Evolutionary conservation across 495 filamentous ascomycete species (phyloP), one percentile per base, ranked within the genome.

Genomic region (Podospora pseudocomata): DNA sequence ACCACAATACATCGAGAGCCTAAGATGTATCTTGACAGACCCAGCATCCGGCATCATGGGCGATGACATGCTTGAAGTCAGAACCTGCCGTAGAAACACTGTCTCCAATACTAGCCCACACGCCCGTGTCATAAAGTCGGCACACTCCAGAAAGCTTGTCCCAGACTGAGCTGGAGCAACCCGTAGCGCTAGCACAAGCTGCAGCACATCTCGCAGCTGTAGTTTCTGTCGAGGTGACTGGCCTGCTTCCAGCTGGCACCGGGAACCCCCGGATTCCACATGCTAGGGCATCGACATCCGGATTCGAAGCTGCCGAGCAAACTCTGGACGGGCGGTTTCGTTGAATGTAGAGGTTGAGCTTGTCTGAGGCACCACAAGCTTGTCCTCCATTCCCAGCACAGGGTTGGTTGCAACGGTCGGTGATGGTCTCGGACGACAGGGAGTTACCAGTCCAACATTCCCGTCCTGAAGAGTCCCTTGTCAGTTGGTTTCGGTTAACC

Each of bases 391-490:
- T 62, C 5, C 60, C 60, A 16, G 13, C 60, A 30, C 60, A 62
- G 9, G 60, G 60, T 1, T 30, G 30, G 18, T 28, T 62, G 30
- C 60, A 62, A 5, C 16, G 16, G 19, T 28, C 30, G 27, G 27
- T 62, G 18, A n/a, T 34, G 18, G 39, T 15, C 9, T 30, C 30
- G 13, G 60, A 27, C 5, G 60, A 27, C 15, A 62, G 60, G 4
- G 23, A 11, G 27, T 62, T 62, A 18, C 60, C 60, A 5, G 60
- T 62, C 60, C 60, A 62, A 16, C 60, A 62, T 32, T 62, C 60
- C n/a, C 60, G 23, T 2, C 60, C 60, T 62, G 7, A 58, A 15
- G 6, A 26, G 13, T 2, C 32, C 16, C 9, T 15, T 30, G 30
- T 62, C 60, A 62, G 60, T n/a, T 62, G 13, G 4, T 32, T 32